Conservation (phyloP, 805 yeast genomes). For the Sugiyamaella floridensis region DNA sequence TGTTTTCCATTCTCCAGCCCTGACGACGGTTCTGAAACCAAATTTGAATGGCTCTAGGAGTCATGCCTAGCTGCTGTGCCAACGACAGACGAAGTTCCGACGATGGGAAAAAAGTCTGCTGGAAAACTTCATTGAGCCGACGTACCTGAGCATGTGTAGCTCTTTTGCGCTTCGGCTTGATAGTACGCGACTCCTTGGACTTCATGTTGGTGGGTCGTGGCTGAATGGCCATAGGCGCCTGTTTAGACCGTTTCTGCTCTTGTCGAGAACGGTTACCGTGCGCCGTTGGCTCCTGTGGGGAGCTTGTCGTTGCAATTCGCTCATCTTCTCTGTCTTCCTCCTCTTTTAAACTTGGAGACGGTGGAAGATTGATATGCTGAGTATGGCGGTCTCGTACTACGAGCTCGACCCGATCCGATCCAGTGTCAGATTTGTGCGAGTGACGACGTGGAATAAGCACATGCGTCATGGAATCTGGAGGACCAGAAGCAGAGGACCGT, state of each 20-base stretch:
- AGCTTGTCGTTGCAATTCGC: not conserved
- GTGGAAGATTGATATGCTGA: not conserved
- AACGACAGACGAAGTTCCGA: slow-evolving; percentile 64
- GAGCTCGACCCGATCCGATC: not conserved
- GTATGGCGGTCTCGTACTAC: not conserved
- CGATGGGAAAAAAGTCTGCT: slow-evolving; percentile 68
- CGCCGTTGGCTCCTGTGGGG: not conserved
- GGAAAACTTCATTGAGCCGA: slow-evolving; percentile 63
- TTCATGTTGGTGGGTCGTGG: slow-evolving; percentile 8
- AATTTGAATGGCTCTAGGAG: slow-evolving; percentile 81
- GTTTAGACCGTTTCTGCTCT: not conserved
- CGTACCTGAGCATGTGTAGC: slow-evolving; percentile 77
- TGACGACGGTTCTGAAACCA: slow-evolving; percentile 84
- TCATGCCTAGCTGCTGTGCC: slow-evolving; percentile 69
- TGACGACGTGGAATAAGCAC: not conserved
- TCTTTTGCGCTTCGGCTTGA: slow-evolving; percentile 50
- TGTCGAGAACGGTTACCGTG: not conserved
- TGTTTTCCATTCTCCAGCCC: slow-evolving; percentile 27
- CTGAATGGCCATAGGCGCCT: slow-evolving; percentile 1
- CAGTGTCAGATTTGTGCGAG: not conserved
- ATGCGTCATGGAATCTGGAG: not conserved
- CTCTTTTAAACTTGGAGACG: not conserved
- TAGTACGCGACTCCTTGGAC: slow-evolving; percentile 7
- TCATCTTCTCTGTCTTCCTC: not conserved
- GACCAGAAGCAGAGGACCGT: not conserved